These are phyloP conservation scores for Candida dajiaensis DNA, from an alignment of 805 yeast species.

Conservation along the genomic window DNA sequence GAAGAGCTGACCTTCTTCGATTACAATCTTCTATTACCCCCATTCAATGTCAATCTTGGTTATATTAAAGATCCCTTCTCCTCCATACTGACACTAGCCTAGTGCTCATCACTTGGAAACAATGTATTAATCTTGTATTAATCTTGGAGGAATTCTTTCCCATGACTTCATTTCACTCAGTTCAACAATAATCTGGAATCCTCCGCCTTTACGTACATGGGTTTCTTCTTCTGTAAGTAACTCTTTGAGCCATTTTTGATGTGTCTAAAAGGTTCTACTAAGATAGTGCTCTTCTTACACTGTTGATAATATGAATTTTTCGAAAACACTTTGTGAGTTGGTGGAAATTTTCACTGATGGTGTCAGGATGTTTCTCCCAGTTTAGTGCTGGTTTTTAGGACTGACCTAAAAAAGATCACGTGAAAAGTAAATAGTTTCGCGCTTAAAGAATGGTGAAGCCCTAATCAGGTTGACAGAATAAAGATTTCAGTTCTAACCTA, in stretches of 20 bases:
- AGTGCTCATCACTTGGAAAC: background rate
- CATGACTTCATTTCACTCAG: background rate
- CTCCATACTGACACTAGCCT: background rate
- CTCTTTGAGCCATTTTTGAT: constrained; percentile 94
- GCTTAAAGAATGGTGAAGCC: background rate
- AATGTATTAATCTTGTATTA: background rate
- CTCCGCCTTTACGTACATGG: constrained; percentile 69
- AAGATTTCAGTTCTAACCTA: background rate
- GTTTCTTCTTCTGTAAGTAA: constrained; percentile 98
- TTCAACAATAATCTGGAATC: background rate
- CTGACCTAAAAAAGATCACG: constrained; percentile 7
- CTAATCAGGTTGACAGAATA: background rate
- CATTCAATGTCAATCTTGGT: background rate
- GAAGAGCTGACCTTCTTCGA: too few relatives aligned
- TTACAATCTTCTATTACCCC: background rate
- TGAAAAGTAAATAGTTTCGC: background rate
- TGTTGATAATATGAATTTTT: background rate
- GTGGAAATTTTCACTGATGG: constrained; percentile 2
- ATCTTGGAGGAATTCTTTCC: background rate
- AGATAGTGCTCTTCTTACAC: background rate
- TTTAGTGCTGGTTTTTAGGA: background rate
- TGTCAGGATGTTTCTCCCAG: constrained; percentile 6
- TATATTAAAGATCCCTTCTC: background rate
- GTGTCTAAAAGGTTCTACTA: constrained; percentile 6
- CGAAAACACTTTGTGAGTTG: background rate